phyloP scores from a whole-genome alignment of 495 filamentous ascomycete species.

The Hapsidospora chrysogenum region DNA sequence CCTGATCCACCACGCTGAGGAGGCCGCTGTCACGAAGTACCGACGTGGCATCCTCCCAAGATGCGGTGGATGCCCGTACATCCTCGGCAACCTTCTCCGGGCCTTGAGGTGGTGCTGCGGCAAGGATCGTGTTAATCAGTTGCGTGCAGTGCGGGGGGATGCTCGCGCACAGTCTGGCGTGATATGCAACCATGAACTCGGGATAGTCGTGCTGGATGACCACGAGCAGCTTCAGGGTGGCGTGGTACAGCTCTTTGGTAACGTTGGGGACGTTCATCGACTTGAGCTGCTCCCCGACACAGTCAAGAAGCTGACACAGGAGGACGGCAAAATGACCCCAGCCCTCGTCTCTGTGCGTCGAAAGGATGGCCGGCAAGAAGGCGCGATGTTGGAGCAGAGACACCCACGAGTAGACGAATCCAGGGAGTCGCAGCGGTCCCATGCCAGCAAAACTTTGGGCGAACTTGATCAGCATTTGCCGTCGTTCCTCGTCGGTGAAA shows the following conservation, averaged over 20 bases:
- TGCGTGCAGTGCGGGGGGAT: slow-evolving; percentile 78
- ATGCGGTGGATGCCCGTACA: slow-evolving; percentile 26
- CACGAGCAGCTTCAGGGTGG: slow-evolving; percentile 61
- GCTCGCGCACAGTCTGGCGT: slow-evolving; percentile 67
- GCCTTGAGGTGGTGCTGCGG: slow-evolving; percentile 44
- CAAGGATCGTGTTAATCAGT: slow-evolving; percentile 75
- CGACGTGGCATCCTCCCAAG: background rate
- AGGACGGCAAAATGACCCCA: slow-evolving; percentile 64
- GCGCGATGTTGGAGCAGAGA: slow-evolving; percentile 65
- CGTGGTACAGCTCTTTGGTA: slow-evolving; percentile 71
- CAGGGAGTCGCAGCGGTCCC: slow-evolving; percentile 57
- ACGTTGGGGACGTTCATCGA: slow-evolving; percentile 47
- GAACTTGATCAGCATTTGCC: slow-evolving; percentile 54
- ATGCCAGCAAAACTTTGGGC: slow-evolving; percentile 59
- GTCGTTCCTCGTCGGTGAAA: slow-evolving; percentile 34
- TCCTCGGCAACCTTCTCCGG: slow-evolving; percentile 45
- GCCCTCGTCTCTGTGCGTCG: slow-evolving; percentile 48
- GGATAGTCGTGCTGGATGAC: slow-evolving; percentile 89
- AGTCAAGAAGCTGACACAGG: slow-evolving; percentile 55
- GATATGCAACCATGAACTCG: slow-evolving; percentile 78
- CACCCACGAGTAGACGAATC: slow-evolving; percentile 76
- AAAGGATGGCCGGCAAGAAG: slow-evolving; percentile 69
- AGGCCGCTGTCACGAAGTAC: slow-evolving; percentile 32
- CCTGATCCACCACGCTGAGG: slow-evolving; percentile 47
- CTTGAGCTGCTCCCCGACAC: slow-evolving; percentile 69